phyloP scores from a whole-genome alignment of 1,139 yeast genomes.

The Pneumocystis jirovecii region DNA sequence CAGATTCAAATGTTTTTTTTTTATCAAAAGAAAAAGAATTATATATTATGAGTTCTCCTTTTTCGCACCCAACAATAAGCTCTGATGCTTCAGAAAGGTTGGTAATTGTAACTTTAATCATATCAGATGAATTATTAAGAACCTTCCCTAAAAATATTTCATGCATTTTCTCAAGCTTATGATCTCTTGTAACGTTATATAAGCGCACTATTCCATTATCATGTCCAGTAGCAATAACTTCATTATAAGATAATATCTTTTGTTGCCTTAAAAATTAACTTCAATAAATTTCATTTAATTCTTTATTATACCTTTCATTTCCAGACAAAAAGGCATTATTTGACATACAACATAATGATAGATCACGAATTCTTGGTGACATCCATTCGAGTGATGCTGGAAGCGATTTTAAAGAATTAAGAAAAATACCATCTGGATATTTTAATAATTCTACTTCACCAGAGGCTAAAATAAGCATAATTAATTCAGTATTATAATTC shows the following conservation, averaged over 20 bases:
- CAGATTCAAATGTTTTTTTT: background rate
- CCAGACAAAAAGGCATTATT: background rate
- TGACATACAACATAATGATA: background rate
- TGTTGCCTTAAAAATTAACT: background rate
- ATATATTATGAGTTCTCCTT: background rate
- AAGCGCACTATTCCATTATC: background rate
- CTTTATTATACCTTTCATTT: background rate
- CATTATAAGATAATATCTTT: background rate
- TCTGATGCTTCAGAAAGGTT: background rate
- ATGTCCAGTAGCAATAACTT: background rate
- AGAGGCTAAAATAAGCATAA: constrained; percentile 56
- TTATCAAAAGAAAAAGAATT: background rate
- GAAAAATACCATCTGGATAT: constrained; percentile 20
- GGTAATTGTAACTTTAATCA: background rate
- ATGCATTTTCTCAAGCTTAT: background rate
- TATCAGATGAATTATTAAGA: background rate
- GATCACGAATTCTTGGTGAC: background rate
- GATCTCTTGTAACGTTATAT: background rate
- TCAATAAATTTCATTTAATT: background rate
- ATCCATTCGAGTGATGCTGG: constrained; percentile 2
- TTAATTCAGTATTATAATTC: constrained; percentile 50
- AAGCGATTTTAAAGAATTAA: background rate
- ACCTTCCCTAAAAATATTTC: background rate
- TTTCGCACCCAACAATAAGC: background rate
- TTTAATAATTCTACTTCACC: constrained; percentile 45